phyloP scores from a whole-genome alignment of 1,284 basidiomycete species.

The Microbotryomycetes sp. region DNA sequence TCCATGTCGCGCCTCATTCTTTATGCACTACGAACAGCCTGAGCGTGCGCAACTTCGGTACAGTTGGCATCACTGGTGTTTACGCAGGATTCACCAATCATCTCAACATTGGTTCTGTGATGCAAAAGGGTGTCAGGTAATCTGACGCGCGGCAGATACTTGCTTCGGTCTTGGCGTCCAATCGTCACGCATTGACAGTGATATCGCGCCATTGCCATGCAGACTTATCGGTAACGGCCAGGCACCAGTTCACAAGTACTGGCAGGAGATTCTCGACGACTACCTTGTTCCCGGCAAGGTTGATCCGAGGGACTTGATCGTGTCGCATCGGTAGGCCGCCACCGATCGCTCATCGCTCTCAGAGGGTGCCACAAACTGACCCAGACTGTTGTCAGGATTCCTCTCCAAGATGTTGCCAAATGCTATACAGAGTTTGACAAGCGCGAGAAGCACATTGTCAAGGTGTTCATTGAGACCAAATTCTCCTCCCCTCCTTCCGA shows the following conservation, averaged over 20 bases:
- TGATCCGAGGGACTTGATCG: constrained; percentile 57
- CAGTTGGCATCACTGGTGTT: constrained; percentile 24
- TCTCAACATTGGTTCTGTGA: constrained; percentile 66
- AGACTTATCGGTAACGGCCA: constrained; percentile 32
- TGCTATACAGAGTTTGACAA: constrained; percentile 31
- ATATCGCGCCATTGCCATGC: constrained; percentile 2
- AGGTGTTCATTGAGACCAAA: constrained; percentile 39
- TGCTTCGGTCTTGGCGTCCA: constrained; percentile 5
- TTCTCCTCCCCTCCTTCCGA: constrained; percentile 28
- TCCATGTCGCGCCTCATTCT: constrained; percentile 46
- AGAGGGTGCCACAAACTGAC: background rate
- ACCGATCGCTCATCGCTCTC: constrained; percentile 3
- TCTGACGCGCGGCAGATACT: background rate
- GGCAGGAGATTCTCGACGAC: constrained; percentile 61
- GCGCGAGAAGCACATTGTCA: constrained; percentile 23
- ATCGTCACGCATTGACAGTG: too few species aligned
- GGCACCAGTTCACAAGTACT: constrained; percentile 66
- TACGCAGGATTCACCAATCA: constrained; percentile 50
- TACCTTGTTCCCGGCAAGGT: constrained; percentile 60
- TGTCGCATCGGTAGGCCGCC: constrained; percentile 18
- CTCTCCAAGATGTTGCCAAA: constrained; percentile 37
- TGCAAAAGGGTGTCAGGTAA: constrained; percentile 57
- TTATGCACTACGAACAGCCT: constrained; percentile 55
- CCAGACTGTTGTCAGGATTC: constrained; percentile 29
- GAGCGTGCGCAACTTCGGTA: constrained; percentile 14